Evolutionary conservation across 441 rosid species (phyloP).

Genomic region (Jatropha multifida): DNA sequence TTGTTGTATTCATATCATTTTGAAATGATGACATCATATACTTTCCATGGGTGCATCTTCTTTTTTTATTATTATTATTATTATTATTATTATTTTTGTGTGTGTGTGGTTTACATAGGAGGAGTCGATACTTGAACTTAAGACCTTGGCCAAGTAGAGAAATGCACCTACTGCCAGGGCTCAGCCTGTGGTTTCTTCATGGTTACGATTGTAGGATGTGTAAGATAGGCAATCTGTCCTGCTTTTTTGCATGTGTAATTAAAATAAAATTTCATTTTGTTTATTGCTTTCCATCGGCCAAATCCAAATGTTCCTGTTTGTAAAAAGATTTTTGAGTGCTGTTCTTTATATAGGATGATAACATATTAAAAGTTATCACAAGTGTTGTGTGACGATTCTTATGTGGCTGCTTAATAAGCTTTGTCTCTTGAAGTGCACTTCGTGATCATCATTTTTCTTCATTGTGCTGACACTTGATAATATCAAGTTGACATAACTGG

Average conservation of each 20-base stretch:
- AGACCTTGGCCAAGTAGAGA: too few species aligned
- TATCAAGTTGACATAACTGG: background rate
- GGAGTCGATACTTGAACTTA: too few species aligned
- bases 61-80: too few species aligned
- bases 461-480: background rate
- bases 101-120: too few species aligned
- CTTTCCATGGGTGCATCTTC: background rate
- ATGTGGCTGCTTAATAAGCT: background rate
- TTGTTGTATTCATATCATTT: background rate
- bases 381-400: background rate
- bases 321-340: slow-evolving; percentile 9
- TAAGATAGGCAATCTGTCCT: background rate
- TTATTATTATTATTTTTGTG: too few species aligned
- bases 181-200: background rate
- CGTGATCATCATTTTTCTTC: background rate
- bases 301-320: background rate
- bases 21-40: background rate
- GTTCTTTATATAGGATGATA: background rate
- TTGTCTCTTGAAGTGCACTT: background rate
- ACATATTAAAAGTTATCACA: background rate
- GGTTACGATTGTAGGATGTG: background rate
- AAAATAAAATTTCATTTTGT: background rate
- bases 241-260: background rate
- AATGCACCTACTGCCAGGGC: too few species aligned
- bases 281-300: background rate